Base-by-base conservation (phyloP, 2,329 filamentous ascomycete genomes). In the Malbranchea cinnamomea region DNA sequence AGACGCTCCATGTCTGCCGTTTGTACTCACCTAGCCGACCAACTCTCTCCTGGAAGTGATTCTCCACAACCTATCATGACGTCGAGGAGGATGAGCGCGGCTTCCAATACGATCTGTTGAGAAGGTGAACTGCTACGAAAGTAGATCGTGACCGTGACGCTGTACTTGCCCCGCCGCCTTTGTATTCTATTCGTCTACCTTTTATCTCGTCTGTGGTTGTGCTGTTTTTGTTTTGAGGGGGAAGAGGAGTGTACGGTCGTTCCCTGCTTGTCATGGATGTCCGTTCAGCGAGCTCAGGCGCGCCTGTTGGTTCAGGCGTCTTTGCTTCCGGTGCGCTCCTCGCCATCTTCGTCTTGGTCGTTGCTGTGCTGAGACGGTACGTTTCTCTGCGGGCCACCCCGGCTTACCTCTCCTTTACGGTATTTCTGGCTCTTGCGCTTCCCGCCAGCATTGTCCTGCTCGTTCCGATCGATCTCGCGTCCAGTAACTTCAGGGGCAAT, bases 361-460 rank as follows among this genome's bases (percentile, higher is more conserved):
- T 98, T 24, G 65, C 94, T 13, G 74, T 95, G 38, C 65, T 94
- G 35, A 78, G 89, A 47, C 75, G 83, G 60, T 98, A 85, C 57
- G 71, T 98, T 6, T 87, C 87, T 2, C 67, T 98, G 19, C 83
- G 89, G 42, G 74, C 78, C 5, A 95, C 89, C 1, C 87, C 89
- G 1, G 81, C 77, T 36, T 94, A 91, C 56, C 74, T 95, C 29
- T 68, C 84, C 29, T 68, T 94, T 2, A 87, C 89, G 20, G 83
- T 98, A 38, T 98, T 98, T 60, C 78, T 98, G 42, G 83, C 87
- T n/a, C 68, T 98, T 43, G 85, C 82, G 48, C 71, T 98, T 4
- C 91, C 89, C 7, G 82, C 83, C 26, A 85, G 80, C 53, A 87
- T 92, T 47, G 73, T 95, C 14, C 65, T 98, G 14, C 71, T 98